These are phyloP conservation scores for Flaveria ramosissima DNA, from an alignment of 129 eudicot genomes.

Conservation along the genomic window DNA sequence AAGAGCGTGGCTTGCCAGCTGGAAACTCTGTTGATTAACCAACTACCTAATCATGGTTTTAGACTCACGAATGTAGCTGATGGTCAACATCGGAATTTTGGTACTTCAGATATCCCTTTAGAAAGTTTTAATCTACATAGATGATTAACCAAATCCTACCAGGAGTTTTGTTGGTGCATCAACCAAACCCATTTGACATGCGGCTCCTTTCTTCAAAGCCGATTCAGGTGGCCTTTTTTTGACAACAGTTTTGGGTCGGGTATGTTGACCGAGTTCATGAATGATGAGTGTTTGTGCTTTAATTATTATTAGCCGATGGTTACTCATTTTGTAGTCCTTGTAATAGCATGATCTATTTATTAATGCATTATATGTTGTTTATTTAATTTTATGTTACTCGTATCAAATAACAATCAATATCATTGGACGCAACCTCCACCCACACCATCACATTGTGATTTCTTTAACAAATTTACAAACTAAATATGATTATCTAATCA, in stretches of 20 bases:
- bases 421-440: not conserved
- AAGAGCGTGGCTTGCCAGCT: conserved; percentile 89
- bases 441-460: not conserved
- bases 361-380: conserved; percentile 18
- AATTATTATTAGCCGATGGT: not conserved
- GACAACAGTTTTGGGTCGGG: conserved; percentile 50
- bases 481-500: not conserved
- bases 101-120: conserved; percentile 53
- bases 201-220: no score
- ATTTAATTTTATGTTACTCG: not conserved
- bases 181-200: no score
- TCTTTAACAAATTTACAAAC: not conserved
- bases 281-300: conserved; percentile 4
- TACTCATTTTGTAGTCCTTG: not conserved
- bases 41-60: conserved; percentile 75
- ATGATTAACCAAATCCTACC: conserved; percentile 32
- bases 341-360: conserved; percentile 15
- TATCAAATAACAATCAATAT: not conserved
- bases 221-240: no score
- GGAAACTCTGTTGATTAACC: conserved; percentile 90
- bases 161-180: not conserved
- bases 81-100: conserved; percentile 92
- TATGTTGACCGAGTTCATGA: conserved; percentile 39
- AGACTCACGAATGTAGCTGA: conserved; percentile 76
- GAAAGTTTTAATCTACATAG: conserved; percentile 52